Base-by-base conservation (phyloP, 495 filamentous ascomycete genomes). In the Penicillium lividum region DNA sequence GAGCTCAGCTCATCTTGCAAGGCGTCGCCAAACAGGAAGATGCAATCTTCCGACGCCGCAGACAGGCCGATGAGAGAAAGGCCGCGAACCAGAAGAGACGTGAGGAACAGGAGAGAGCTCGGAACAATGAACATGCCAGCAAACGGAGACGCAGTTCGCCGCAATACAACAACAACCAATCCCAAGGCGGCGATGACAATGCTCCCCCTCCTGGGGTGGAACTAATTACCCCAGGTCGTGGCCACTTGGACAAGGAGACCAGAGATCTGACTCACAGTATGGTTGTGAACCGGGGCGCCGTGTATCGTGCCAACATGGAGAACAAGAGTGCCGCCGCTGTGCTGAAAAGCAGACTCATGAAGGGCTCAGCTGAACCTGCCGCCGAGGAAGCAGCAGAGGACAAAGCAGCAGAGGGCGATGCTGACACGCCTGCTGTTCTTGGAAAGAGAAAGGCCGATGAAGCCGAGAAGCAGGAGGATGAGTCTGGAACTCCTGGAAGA, bases 271-370 rank as follows among this genome's bases (percentile, higher is more conserved):
- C 90, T n/a, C 88, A 95, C 64, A 92, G 91, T 63, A 90, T 94
- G 90, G 82, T 95, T 28, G 82, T 90, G 58, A 96, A 93, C 67
- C 86, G 90, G 59, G 82, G 84, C 25, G 82, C 82, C n/a, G 78
- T 89, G 30, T 83, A 87, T 58, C 85, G 88, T 62, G 88, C 89
- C 27, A 96, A 94, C 63, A 76, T 86, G 57, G 90, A 92, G 58
- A 98, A 98, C 74, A 95, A 94, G 77, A 96, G 91, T 69, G 94
- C 94, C 44, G 94, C 94, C 29, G 91, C 91, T 46, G 87, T 88
- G 30, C 76, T 99, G 53, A 97, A 95, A 77, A 89, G 84, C 61
- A 87, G 90, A 64, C 79, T 97, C 44, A 82, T 90, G 61, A 80
- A 84, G 53, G 73, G 55, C 47, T 49, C 64, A 40, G 62, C 62